Evolutionary conservation across 305 asterid genomes (phyloP), one percentile per base, ranked within the genome.

Genomic region (Solanum hybrid): DNA sequence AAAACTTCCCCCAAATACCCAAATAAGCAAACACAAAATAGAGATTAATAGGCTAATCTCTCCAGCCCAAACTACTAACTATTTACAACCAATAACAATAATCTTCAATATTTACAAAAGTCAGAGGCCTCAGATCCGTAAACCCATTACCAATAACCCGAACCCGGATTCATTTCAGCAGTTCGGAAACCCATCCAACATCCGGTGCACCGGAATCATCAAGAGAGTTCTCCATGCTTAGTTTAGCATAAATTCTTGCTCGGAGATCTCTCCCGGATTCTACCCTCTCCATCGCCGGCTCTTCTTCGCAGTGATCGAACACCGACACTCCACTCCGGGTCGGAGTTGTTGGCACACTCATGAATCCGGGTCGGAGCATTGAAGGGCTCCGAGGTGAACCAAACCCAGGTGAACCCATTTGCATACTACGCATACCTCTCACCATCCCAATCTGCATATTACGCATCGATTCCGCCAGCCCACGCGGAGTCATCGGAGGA

Each of bases 231-330:
- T 97, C 99, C 80, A 36, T 91, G 5, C 98, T 93, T 76, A 97
- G 95, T 87, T 95, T 96, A 0, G 98, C 96, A 78, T 97, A 97
- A 72, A 97, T 93, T 77, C 81, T 95, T 4, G 95, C 98, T 7
- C 99, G 95, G 36, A 97, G 93, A 32, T 92, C 96, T 65, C 92
- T 91, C 0, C 99, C 99, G 5, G 98, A 96, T 89, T 97, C 99
- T 6, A 97, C 98, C 83, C 99, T 89, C 93, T 96, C 98, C 99
- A 97, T 94, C 12, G 45, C 91, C 7, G 96, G 98, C 83, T 94
- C 99, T 88, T 96, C 98, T 86, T 93, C 93, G 9, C 65, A 76
- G 1, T 89, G 70, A 27, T 94, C 99, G 38, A 94, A 96, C 5
- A 89, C 91, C 17, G 91, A 91, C 72, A 83, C 86, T 4, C 96